Evolutionary conservation across 1,139 yeast genomes (phyloP), one percentile per base, ranked within the genome.

Genomic region (Martiniozyma asiatica): DNA sequence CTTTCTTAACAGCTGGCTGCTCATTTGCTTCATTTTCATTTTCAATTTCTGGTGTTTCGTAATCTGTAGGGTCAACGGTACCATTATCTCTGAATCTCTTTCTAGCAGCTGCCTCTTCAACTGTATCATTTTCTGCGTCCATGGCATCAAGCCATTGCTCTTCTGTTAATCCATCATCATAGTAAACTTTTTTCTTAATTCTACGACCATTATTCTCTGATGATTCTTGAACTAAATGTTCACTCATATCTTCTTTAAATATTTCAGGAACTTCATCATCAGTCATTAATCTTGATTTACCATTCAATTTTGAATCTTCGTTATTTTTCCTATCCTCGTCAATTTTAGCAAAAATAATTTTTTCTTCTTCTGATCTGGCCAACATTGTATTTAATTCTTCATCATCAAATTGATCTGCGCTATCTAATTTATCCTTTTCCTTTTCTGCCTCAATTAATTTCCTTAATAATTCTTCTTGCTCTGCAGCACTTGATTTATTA

Each of bases 121-220:
- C 51, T 3, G 50, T 32, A 29, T 51, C 57, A 34, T 76, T 78
- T 38, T 80, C 94, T 31, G 68, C 64, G 42, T 75, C 82, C 47
- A 74, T 69, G 4, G 80, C 81, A 37, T 70, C 68, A 37, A 79
- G 57, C 89, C 89, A 79, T 51, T 78, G 85, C 37, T 76, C 87
- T 52, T 79, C 92, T 4, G 84, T 69, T 43, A 78, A 54, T 37
- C 75, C 69, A 47, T 77, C 87, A 41, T 75, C 81, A 45, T 78
- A 78, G 6, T 57, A 55, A 2, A 67, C 65, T 6, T 62, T 58
- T 48, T 74, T 75, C 29, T 81, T 67, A 45, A 76, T 82, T 52
- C 87, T 65, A 16, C 66, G 68, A 48, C 81, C 65, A 7, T 74
- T 75, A 33, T 69, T 67, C n/a, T 55, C 53, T 25, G 48, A 45